A percentile compares a stretch with the other conserved stretches of the same genome.
Conservation (phyloP, 2,329 filamentous ascomycete species). For the Fusarium nelsonii region DNA sequence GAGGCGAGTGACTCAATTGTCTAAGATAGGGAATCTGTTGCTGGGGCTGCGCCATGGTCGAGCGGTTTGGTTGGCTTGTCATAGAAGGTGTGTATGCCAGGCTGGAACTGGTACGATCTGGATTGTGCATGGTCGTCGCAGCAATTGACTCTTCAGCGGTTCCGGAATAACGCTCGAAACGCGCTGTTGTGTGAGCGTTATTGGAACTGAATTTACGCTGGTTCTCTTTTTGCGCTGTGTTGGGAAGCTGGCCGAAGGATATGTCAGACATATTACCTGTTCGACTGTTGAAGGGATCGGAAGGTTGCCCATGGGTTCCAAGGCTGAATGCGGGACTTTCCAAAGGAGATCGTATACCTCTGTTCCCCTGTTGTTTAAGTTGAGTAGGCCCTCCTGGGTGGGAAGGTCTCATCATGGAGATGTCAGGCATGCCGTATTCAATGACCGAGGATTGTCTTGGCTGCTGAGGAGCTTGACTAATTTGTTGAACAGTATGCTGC, state of each 20-base stretch:
- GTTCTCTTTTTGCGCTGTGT: neutral
- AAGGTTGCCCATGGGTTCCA: neutral
- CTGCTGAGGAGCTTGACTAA: neutral
- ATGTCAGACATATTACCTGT: constrained; percentile 10
- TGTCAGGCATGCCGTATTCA: neutral
- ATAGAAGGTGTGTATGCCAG: neutral
- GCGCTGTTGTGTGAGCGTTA: constrained; percentile 11
- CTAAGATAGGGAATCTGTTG: neutral
- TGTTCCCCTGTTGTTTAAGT: constrained; percentile 7
- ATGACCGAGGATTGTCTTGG: neutral
- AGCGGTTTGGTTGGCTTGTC: neutral
- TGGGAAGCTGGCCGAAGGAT: neutral
- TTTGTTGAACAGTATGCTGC: neutral
- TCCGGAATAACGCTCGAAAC: constrained; percentile 22
- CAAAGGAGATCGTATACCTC: neutral
- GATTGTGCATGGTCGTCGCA: neutral
- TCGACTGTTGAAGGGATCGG: neutral
- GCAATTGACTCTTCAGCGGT: constrained; percentile 36
- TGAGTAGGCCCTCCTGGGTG: constrained; percentile 7
- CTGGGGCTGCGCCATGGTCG: neutral
- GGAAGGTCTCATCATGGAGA: constrained; percentile 7
- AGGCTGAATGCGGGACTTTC: neutral
- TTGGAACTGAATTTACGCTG: constrained; percentile 6
- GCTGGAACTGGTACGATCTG: neutral
- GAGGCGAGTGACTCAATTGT: neutral